phyloP scores from a whole-genome alignment of 495 filamentous ascomycete genomes.

The Xylaria grammica region DNA sequence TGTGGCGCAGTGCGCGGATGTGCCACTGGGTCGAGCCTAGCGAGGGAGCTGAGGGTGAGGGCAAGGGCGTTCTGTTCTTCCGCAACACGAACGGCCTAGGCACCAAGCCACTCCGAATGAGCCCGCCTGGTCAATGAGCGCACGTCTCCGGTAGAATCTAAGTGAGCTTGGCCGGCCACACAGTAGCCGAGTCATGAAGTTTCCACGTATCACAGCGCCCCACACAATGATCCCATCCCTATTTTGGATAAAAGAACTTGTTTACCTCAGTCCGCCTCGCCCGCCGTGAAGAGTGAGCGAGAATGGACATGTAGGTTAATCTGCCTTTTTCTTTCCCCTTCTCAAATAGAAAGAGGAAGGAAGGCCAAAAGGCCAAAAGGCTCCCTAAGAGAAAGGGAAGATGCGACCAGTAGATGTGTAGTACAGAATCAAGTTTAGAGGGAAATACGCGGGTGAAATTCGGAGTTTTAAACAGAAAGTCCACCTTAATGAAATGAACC shows the following conservation, averaged over 20 bases:
- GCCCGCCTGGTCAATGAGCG: conserved; percentile 22
- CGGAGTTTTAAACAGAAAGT: background rate
- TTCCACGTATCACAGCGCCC: too few relatives aligned
- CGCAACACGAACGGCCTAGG: conserved; percentile 79
- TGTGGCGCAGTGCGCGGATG: conserved; percentile 69
- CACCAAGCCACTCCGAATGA: conserved; percentile 61
- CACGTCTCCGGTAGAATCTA: background rate
- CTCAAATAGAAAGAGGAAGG: background rate
- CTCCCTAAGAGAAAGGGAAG: background rate
- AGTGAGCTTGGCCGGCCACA: too few relatives aligned
- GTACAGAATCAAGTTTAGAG: background rate
- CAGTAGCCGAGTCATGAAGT: too few relatives aligned
- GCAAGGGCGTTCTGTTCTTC: conserved; percentile 71
- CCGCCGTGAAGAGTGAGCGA: too few relatives aligned
- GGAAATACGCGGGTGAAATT: background rate
- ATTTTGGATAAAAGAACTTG: too few relatives aligned
- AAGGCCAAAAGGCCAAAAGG: background rate
- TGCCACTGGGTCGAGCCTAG: conserved; percentile 77
- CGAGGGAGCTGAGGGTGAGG: conserved; percentile 68
- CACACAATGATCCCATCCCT: too few relatives aligned
- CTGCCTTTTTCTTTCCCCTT: too few relatives aligned
- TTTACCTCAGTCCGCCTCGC: too few relatives aligned
- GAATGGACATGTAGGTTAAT: too few relatives aligned
- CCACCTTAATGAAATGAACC: too few relatives aligned
- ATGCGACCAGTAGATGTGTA: background rate